These are phyloP conservation scores for Filobasidium uniguttulatum DNA, from an alignment of 1,284 basidiomycete species.

Conservation along the genomic window DNA sequence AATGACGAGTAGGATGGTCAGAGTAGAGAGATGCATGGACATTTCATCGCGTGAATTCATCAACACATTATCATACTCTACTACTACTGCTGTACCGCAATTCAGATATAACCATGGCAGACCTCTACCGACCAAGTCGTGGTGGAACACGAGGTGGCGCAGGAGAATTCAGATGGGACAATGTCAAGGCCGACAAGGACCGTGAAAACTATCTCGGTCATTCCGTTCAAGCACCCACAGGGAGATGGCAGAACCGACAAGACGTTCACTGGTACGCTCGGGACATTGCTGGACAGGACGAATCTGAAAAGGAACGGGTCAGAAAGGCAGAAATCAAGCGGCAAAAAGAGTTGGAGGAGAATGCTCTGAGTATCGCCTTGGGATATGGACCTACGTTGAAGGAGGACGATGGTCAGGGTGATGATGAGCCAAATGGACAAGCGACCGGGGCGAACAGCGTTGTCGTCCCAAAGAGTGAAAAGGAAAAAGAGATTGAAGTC, in stretches of 20 bases:
- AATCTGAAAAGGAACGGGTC: conserved; percentile 38
- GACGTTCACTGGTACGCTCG: conserved; percentile 86
- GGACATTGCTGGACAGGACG: conserved; percentile 39
- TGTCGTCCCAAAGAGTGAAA: conserved; percentile 14
- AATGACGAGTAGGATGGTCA: too few relatives aligned
- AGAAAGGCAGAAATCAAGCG: conserved; percentile 48
- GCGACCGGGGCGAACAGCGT: conserved; percentile 1
- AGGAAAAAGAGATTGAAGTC: conserved; percentile 24
- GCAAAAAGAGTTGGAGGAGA: conserved; percentile 73
- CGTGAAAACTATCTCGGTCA: conserved; percentile 69
- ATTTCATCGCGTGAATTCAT: too few relatives aligned
- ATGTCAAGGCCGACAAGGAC: conserved; percentile 16
- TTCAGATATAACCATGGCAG: too few relatives aligned
- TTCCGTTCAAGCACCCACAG: conserved; percentile 80
- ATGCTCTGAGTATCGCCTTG: conserved; percentile 66
- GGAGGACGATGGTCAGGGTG: conserved; percentile 17
- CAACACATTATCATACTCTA: too few relatives aligned
- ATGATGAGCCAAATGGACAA: conserved; percentile 10
- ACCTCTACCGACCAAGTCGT: too few relatives aligned
- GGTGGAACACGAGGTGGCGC: conserved; percentile 15
- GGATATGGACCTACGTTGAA: conserved; percentile 33
- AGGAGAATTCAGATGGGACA: conserved; percentile 15
- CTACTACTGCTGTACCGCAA: too few relatives aligned
- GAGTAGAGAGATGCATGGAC: too few relatives aligned
- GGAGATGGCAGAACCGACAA: conserved; percentile 89